Evolutionary conservation across 352 stramenopile species (phyloP), one percentile per base, ranked within the genome.

Genomic region (Phytopythium ostracodes): DNA sequence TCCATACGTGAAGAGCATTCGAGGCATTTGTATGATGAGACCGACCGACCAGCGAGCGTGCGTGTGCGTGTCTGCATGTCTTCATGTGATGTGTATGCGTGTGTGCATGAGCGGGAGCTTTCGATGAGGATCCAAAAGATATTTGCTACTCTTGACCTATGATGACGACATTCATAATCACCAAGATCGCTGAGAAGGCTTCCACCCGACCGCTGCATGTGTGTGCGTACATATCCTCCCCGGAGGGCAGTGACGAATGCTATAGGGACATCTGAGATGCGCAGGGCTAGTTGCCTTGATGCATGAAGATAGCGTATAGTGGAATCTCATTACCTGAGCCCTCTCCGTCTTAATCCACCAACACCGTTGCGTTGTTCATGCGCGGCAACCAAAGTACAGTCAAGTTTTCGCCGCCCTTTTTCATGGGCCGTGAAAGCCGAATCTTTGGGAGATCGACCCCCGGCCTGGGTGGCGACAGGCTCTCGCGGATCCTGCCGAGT

Each of bases 21-120:
- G 86, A 94, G 86, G 86, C 86, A 94, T 94, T 94, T 94, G 86
- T 94, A 94, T 94, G 86, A 94, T 92, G 86, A 92, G 83, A 91
- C 73, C 80, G 33, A 70, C 60, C 42, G 58, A 63, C 33, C n/a
- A 49, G n/a, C 24, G 8, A 25, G 42, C 27, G 60, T 68, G 47
- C 40, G 53, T 72, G 47, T 66, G 17, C 67, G 3, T 66, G 43
- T 74, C 14, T 73, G 54, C 72, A 27, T 56, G 17, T 46, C 44
- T 69, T 7, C 62, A 4, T 76, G 6, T 69, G 22, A 17, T 52
- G 22, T 60, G 24, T 52, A 17, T 71, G 18, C 1, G 10, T 58
- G 17, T 44, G 38, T 51, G 27, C 9, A 6, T n/a, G n/a, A n/a
- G 47, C 24, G 42, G 47, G 5, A 4, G 43, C 56, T 74, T 86